These are phyloP conservation scores for Parachaetomium inaequale DNA, from an alignment of 495 filamentous ascomycete genomes.

Conservation along the genomic window DNA sequence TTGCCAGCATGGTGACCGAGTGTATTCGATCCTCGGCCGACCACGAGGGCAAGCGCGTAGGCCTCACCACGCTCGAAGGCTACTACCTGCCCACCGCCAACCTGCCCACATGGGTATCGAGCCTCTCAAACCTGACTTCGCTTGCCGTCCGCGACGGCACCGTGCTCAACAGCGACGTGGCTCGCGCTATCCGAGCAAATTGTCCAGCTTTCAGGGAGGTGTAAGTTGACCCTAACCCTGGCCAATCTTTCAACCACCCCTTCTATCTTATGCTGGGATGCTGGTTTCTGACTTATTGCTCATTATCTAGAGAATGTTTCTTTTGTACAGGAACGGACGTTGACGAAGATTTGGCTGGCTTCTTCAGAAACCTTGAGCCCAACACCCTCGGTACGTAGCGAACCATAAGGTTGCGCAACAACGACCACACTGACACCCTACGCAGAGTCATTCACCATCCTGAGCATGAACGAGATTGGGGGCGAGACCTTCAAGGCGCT, in stretches of 20 bases:
- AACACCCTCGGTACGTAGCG: conserved; percentile 48
- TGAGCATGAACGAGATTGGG: conserved; percentile 50
- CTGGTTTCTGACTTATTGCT: background rate
- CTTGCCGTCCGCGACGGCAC: conserved; percentile 57
- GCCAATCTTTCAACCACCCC: too few species aligned
- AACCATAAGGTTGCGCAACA: background rate
- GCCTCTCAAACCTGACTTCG: conserved; percentile 36
- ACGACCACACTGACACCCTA: background rate
- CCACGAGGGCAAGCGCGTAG: conserved; percentile 26
- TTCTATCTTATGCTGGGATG: too few species aligned
- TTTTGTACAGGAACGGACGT: conserved; percentile 39
- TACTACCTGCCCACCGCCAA: conserved; percentile 25
- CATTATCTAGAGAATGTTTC: conserved; percentile 44
- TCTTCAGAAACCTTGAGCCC: conserved; percentile 54
- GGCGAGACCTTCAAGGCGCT: conserved; percentile 56
- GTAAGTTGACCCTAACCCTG: conserved; percentile 16
- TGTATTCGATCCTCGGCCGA: conserved; percentile 36
- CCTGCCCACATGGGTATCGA: conserved; percentile 37
- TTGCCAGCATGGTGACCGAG: conserved; percentile 32
- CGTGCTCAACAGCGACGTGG: conserved; percentile 51
- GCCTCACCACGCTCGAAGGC: conserved; percentile 50
- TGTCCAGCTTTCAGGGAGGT: conserved; percentile 62
- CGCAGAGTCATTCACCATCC: conserved; percentile 51
- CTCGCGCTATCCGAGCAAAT: conserved; percentile 49
- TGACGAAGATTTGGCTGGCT: conserved; percentile 54